phyloP scores from a whole-genome alignment of 2,329 filamentous ascomycete genomes.

The Orbilia blumenaviensis region DNA sequence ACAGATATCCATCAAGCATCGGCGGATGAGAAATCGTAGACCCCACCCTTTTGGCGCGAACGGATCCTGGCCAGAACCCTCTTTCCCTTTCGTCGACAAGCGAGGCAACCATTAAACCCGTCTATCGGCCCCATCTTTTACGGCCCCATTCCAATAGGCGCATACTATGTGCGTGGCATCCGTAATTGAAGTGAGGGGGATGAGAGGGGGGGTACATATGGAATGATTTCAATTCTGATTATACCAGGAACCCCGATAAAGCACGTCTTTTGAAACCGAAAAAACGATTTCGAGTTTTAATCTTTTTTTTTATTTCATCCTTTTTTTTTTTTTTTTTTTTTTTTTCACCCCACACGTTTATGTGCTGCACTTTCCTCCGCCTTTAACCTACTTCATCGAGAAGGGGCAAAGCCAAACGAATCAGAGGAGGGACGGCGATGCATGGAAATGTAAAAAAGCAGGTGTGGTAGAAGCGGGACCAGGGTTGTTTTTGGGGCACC shows the following conservation, averaged over 20 bases:
- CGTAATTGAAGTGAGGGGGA: neutral
- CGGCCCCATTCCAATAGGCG: neutral
- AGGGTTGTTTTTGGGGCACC: conserved; percentile 36
- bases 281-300: too few species aligned
- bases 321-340: neutral
- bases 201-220: neutral
- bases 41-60: conserved; percentile 27
- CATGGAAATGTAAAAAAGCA: conserved; percentile 30
- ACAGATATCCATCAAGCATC: conserved; percentile 12
- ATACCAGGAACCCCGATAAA: neutral
- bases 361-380: neutral
- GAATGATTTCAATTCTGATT: neutral
- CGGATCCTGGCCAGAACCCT: conserved; percentile 20
- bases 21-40: conserved; percentile 3
- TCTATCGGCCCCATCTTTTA: neutral
- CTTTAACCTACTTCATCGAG: conserved; percentile 34
- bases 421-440: conserved; percentile 25
- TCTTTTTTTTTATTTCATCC: too few species aligned
- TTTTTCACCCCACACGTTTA: conserved; percentile 41
- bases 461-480: conserved; percentile 53
- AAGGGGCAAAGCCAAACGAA: conserved; percentile 29
- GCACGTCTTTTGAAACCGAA: conserved; percentile 8
- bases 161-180: neutral
- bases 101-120: neutral
- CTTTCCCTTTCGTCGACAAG: conserved; percentile 12